These are phyloP conservation scores for Sutorius eximius DNA, from an alignment of 1,284 basidiomycete genomes.

Conservation along the genomic window DNA sequence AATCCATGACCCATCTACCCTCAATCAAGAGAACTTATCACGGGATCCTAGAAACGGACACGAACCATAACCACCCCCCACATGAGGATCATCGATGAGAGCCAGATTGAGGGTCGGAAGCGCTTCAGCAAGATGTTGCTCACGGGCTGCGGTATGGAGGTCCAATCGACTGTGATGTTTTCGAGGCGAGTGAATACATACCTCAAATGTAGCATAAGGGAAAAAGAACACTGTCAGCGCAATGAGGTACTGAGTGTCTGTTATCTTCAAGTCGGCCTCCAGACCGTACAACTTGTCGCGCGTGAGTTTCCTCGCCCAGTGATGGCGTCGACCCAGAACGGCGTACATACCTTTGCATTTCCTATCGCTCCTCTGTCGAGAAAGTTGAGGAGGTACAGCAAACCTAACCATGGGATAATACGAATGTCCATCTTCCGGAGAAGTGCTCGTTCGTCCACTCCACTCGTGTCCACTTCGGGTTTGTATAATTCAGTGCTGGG, in stretches of 20 bases:
- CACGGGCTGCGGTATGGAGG: slow-evolving; percentile 38
- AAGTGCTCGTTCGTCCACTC: slow-evolving; percentile 47
- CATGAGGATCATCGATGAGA: slow-evolving; percentile 51
- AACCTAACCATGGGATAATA: slow-evolving; percentile 55
- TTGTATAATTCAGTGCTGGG: slow-evolving; percentile 27
- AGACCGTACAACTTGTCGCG: slow-evolving; percentile 46
- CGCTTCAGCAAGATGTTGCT: slow-evolving; percentile 58
- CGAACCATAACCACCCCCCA: slow-evolving; percentile 63
- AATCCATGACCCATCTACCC: slow-evolving; percentile 53
- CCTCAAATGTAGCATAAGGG: slow-evolving; percentile 56
- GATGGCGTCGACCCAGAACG: slow-evolving; percentile 9
- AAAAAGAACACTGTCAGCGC: slow-evolving; percentile 60
- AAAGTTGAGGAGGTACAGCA: slow-evolving; percentile 64
- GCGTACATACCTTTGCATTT: slow-evolving; percentile 54
- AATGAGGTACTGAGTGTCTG: slow-evolving; percentile 53
- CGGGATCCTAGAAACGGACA: background rate
- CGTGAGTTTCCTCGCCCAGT: background rate
- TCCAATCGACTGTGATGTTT: background rate
- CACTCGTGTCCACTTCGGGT: slow-evolving; percentile 40
- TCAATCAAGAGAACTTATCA: background rate
- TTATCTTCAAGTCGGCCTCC: slow-evolving; percentile 46
- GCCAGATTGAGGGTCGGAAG: slow-evolving; percentile 60
- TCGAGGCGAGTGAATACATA: slow-evolving; percentile 18
- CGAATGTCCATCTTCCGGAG: slow-evolving; percentile 52
- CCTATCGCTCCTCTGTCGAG: slow-evolving; percentile 66